Evolutionary conservation across 768 basidiomycete species (phyloP), one percentile per base, ranked within the genome.

Genomic region (Fibroporia radiculosa): DNA sequence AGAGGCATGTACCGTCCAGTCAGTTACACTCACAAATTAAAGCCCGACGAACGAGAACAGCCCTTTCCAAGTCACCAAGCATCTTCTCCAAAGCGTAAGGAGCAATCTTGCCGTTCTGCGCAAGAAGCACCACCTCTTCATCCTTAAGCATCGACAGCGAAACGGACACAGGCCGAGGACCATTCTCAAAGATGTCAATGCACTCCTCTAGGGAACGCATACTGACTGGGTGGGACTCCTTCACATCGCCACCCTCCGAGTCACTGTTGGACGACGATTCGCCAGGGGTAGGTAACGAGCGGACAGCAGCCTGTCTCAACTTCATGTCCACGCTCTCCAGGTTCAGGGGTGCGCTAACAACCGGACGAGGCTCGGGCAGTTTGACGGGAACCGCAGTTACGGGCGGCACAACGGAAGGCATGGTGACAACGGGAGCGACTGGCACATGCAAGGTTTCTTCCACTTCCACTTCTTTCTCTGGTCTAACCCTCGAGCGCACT

Each of bases 81-180:
- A 91, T 81, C 70, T 97, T 98, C 68, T 99, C 96, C 45, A 98
- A 66, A 22, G 90, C 88, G 63, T 99, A 98, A n/a, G 88, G 75
- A 1, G 88, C 84, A 45, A 98, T 84, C 77, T 95, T 96, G 24
- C 93, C 91, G 50, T 82, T 82, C 67, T 93, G 90, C 2, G 83
- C 75, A 35, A 99, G 71, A 45, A 92, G 43, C 44, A 98, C 83
- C 34, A 99, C 72, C 64, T 98, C 96, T 59, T 98, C 95, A 54
- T 99, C 91, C 42, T 77, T 86, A 56, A 99, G 65, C 51, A 77
- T 69, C 34, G 73, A 65, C 41, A 88, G 56, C 18, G 77, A 69
- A 8, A 64, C 67, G 19, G 76, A 73, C 6, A 79, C 68, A 3
- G 83, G 78, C 42, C 77, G 69, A 0, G 84, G 80, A 2, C 78